phyloP scores from a whole-genome alignment of 2,329 filamentous ascomycete genomes.

The Scleromitrula shiraiana region DNA sequence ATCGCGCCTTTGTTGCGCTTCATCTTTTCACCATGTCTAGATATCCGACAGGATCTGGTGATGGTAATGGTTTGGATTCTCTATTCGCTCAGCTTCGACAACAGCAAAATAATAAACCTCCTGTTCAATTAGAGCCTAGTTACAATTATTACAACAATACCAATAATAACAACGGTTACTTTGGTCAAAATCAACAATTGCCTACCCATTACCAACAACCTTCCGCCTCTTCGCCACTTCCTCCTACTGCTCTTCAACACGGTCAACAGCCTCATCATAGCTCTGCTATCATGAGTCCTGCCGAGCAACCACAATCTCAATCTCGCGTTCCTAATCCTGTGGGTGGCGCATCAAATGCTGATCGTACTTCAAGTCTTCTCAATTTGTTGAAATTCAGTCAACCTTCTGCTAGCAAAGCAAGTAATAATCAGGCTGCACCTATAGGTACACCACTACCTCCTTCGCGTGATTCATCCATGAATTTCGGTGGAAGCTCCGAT shows the following conservation, averaged over 20 bases:
- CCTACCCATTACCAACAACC: conserved; percentile 42
- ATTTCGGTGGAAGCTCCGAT: conserved; percentile 18
- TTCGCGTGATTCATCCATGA: conserved; percentile 23
- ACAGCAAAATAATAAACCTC: conserved; percentile 21
- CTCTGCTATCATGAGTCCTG: conserved; percentile 52
- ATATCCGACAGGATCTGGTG: conserved; percentile 25
- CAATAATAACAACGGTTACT: conserved; percentile 21
- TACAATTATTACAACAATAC: conserved; percentile 26
- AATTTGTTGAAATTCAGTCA: conserved; percentile 59
- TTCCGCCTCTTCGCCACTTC: conserved; percentile 49
- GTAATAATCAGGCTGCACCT: conserved; percentile 20
- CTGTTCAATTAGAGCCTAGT: conserved; percentile 24
- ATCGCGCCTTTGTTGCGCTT: conserved; percentile 28
- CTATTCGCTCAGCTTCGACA: conserved; percentile 30
- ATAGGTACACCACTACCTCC: conserved; percentile 26
- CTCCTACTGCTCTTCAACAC: conserved; percentile 45
- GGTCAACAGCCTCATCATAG: conserved; percentile 47
- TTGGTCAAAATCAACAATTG: conserved; percentile 21
- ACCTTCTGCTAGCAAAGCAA: conserved; percentile 26
- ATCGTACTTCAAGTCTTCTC: conserved; percentile 50
- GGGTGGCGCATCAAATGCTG: conserved; percentile 32
- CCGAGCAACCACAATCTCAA: conserved; percentile 30
- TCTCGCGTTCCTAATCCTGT: conserved; percentile 32
- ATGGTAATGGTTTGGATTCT: conserved; percentile 26
- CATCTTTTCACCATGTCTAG: conserved; percentile 29